Evolutionary conservation across 2,329 filamentous ascomycete genomes (phyloP), one percentile per base, ranked within the genome.

Genomic region (Pseudocercospora cruenta): DNA sequence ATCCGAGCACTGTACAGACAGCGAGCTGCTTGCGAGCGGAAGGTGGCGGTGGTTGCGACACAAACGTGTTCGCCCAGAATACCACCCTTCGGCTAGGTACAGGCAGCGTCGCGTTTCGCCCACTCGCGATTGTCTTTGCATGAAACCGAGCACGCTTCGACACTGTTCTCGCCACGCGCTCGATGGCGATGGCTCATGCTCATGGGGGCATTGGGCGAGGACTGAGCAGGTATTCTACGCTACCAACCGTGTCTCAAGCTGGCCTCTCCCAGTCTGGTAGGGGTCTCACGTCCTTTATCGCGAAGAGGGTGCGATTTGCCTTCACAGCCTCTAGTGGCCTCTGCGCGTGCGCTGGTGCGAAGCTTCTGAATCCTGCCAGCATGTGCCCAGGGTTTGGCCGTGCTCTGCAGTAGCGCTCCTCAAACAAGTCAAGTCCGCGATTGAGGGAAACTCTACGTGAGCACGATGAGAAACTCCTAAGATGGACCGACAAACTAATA

Each of bases 401-500:
- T 19, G 51, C 51, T 26, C 51, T 55, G 51, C 51, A 55, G 51
- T 31, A 55, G 51, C 24, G 22, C 51, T 28, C 22, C 51, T 54
- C 49, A 24, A 53, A 22, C 22, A 22, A 53, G 49, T 28, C 6
- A 53, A 28, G 49, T 24, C 49, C 22, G 49, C 22, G 22, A 28
- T 54, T 9, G 45, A 53, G 49, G 49, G 24, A 51, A 51, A 21
- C 22, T 22, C 22, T 12, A 21, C 21, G 10, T 51, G 47, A 24
- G 21, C 47, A 51, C 47, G n/a, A 51, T 16, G 10, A 51, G 47
- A 51, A 28, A 53, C 49, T 53, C 49, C 49, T 26, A 26, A 53
- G 49, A 53, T 53, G 49, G 21, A 22, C 49, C 49, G 49, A 53
- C 22, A 16, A 1, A 24, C 49, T 24, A 54, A 9, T 54, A 54